These are phyloP conservation scores for Apium graveolens DNA, from an alignment of 129 eudicot species.

Conservation along the genomic window DNA sequence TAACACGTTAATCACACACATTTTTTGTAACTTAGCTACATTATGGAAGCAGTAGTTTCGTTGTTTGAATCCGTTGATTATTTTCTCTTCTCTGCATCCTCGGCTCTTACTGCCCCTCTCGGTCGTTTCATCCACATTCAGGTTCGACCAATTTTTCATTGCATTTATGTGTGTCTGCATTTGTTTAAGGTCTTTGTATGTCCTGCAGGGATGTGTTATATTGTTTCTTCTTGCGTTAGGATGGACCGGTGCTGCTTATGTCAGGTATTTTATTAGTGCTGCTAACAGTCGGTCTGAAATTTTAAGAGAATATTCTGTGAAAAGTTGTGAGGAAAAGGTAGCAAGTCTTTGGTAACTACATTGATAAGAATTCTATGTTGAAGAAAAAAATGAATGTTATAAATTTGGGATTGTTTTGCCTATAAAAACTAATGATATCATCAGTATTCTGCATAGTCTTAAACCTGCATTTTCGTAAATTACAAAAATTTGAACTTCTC, in stretches of 20 bases:
- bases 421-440: no score
- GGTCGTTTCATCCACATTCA: constrained; percentile 78
- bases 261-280: constrained; percentile 41
- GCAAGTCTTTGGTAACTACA: neutral
- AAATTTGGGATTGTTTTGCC: no score
- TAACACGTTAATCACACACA: neutral
- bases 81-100: constrained; percentile 48
- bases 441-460: no score
- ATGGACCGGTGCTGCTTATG: constrained; percentile 95
- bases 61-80: constrained; percentile 43
- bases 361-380: no score
- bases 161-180: neutral
- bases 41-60: constrained; percentile 17
- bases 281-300: neutral
- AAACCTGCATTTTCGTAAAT: neutral
- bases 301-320: neutral
- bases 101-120: constrained; percentile 47
- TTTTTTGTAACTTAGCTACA: neutral
- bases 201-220: constrained; percentile 68
- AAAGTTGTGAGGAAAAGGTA: neutral
- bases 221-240: constrained; percentile 83
- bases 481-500: neutral
- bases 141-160: constrained; percentile 23
- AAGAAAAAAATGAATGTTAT: no score
- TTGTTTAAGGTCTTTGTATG: neutral